Evolutionary conservation across 352 stramenopile genomes (phyloP).

Genomic region (Phytophthora sojae): DNA sequence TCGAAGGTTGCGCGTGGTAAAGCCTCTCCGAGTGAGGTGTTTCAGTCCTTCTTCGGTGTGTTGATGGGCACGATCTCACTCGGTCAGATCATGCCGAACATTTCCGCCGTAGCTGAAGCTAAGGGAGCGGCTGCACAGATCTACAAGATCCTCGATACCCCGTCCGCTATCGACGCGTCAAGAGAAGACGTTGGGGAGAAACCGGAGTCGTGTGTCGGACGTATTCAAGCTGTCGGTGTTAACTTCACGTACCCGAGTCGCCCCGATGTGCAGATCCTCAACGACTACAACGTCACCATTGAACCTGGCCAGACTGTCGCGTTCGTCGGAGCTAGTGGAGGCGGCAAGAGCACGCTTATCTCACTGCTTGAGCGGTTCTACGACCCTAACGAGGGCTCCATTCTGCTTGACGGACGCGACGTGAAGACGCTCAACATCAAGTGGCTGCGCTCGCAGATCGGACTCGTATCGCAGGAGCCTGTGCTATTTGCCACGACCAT

Average conservation of each 20-base stretch:
- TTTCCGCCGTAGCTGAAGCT: conserved; percentile 56
- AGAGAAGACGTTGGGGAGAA: conserved; percentile 35
- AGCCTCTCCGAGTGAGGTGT: conserved; percentile 45
- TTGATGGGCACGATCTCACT: conserved; percentile 55
- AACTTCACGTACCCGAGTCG: conserved; percentile 79
- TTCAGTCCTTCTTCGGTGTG: conserved; percentile 64
- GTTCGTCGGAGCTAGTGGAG: conserved; percentile 41
- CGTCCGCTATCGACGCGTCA: conserved; percentile 55
- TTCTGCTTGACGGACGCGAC: conserved; percentile 87
- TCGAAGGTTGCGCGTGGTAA: conserved; percentile 42
- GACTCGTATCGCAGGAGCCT: conserved; percentile 86
- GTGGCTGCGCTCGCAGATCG: conserved; percentile 69
- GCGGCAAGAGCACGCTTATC: conserved; percentile 58
- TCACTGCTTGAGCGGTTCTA: conserved; percentile 90
- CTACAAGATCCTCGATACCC: conserved; percentile 64
- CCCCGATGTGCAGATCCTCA: conserved; percentile 41
- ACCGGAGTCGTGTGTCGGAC: conserved; percentile 36
- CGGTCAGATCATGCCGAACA: conserved; percentile 59
- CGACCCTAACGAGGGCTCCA: conserved; percentile 66
- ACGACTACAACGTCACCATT: conserved; percentile 47
- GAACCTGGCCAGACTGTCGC: conserved; percentile 42
- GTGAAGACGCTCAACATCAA: conserved; percentile 85
- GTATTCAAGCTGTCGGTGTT: conserved; percentile 57
- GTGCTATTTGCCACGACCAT: conserved; percentile 91
- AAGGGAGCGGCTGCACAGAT: conserved; percentile 51